Conservation (phyloP, 31 red algal genomes). For the Asparagopsis taxiformis region DNA sequence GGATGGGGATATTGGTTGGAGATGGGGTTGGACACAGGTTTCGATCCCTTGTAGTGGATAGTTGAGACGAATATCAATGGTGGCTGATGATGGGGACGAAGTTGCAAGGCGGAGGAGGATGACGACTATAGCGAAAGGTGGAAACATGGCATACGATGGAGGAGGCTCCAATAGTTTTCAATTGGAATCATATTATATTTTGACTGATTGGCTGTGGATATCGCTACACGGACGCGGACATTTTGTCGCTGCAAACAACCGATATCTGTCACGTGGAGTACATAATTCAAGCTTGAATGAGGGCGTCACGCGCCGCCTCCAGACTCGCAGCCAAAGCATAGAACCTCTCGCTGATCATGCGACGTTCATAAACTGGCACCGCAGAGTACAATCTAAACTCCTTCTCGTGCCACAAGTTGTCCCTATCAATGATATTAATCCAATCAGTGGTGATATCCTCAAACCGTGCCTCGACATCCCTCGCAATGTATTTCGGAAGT, state of each 20-base stretch:
- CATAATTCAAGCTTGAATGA: neutral
- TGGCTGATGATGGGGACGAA: too few relatives aligned
- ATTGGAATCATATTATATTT: too few relatives aligned
- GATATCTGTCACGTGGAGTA: too few relatives aligned
- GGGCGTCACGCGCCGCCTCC: neutral
- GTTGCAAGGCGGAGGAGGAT: too few relatives aligned
- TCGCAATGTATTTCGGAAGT: neutral
- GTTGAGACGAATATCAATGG: neutral
- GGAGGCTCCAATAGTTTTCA: too few relatives aligned
- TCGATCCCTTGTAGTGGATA: neutral
- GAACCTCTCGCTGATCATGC: conserved; percentile 27
- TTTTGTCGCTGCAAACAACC: too few relatives aligned
- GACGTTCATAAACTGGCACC: conserved; percentile 39
- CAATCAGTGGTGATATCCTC: conserved; percentile 14
- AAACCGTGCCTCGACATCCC: neutral
- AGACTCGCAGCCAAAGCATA: conserved; percentile 17
- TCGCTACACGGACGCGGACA: too few relatives aligned
- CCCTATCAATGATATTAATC: conserved; percentile 22
- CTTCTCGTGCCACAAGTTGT: conserved; percentile 27
- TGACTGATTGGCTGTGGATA: too few relatives aligned
- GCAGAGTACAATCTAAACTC: conserved; percentile 28
- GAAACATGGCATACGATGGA: too few relatives aligned
- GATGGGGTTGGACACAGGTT: neutral
- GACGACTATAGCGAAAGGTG: too few relatives aligned
- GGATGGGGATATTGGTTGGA: neutral